These are phyloP conservation scores for Hypomontagnella monticulosa DNA, from an alignment of 495 filamentous ascomycete genomes.

Conservation along the genomic window DNA sequence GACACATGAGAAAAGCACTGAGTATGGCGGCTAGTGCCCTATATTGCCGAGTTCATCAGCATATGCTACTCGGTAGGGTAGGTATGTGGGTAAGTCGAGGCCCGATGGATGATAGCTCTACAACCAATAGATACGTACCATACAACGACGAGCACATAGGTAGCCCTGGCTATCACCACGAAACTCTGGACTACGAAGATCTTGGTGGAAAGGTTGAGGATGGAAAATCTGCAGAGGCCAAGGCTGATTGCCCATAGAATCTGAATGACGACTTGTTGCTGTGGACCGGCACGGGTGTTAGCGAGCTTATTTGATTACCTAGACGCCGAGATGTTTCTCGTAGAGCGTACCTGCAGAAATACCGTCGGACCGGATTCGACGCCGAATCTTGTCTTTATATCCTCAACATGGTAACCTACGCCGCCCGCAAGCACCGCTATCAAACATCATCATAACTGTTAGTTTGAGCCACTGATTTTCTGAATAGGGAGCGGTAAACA, in stretches of 20 bases:
- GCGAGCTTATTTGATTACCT: background rate
- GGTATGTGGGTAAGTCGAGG: background rate
- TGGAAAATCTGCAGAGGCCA: conserved; percentile 43
- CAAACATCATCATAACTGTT: conserved; percentile 8
- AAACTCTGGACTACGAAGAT: conserved; percentile 42
- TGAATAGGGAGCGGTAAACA: conserved; percentile 11
- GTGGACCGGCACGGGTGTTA: background rate
- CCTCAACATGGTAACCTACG: conserved; percentile 32
- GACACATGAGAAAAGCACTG: conserved; percentile 41
- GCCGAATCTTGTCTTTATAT: conserved; percentile 35
- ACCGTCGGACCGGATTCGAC: conserved; percentile 16
- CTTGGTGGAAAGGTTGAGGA: conserved; percentile 37
- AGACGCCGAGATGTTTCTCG: background rate
- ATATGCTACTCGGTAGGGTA: background rate
- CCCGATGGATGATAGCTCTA: too few species aligned
- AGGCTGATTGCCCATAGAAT: conserved; percentile 43
- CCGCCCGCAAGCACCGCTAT: conserved; percentile 37
- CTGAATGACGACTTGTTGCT: conserved; percentile 34
- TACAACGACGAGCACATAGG: conserved; percentile 35
- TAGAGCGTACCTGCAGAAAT: conserved; percentile 29
- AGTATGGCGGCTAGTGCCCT: conserved; percentile 41
- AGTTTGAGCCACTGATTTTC: background rate
- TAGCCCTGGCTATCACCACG: conserved; percentile 34
- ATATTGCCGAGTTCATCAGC: background rate
- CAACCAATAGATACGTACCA: conserved; percentile 27